Conservation (phyloP, 805 yeast genomes). For the Candida railenensis region DNA sequence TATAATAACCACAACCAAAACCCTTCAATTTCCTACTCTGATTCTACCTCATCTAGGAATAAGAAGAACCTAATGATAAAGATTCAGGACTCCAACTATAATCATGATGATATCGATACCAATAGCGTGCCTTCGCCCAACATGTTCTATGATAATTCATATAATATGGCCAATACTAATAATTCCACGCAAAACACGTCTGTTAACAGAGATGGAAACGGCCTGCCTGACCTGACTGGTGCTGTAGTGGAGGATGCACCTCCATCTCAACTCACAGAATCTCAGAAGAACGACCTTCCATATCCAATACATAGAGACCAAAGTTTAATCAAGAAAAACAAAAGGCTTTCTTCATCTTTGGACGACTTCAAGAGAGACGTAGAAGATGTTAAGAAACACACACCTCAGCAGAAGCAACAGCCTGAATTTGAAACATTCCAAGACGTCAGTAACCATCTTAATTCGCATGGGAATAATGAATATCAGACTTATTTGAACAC, state of each 20-base stretch:
- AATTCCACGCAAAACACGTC: constrained; percentile 3
- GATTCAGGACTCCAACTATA: constrained; percentile 4
- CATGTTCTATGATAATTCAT: background rate
- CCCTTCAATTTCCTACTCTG: constrained; percentile 3
- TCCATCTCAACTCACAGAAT: background rate
- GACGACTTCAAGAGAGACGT: constrained; percentile 28
- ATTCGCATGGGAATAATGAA: constrained; percentile 13
- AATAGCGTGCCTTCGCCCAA: background rate
- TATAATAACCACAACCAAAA: constrained; percentile 12
- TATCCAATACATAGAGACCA: constrained; percentile 2
- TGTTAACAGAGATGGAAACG: constrained; percentile 6
- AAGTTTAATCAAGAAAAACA: constrained; percentile 3
- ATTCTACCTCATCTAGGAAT: constrained; percentile 10
- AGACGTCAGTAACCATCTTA: background rate
- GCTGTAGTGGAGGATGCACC: constrained; percentile 3
- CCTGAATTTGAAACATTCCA: constrained; percentile 17
- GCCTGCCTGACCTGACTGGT: constrained; percentile 3
- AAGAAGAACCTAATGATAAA: constrained; percentile 22
- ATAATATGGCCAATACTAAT: background rate
- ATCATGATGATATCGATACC: constrained; percentile 3
- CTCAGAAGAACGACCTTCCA: background rate
- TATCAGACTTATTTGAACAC: constrained; percentile 25
- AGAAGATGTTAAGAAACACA: constrained; percentile 19
- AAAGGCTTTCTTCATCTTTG: constrained; percentile 26
- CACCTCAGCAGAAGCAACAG: constrained; percentile 10